phyloP scores from a whole-genome alignment of 176 grass and related monocot genomes.

The Cenchrus fungigraminus region DNA sequence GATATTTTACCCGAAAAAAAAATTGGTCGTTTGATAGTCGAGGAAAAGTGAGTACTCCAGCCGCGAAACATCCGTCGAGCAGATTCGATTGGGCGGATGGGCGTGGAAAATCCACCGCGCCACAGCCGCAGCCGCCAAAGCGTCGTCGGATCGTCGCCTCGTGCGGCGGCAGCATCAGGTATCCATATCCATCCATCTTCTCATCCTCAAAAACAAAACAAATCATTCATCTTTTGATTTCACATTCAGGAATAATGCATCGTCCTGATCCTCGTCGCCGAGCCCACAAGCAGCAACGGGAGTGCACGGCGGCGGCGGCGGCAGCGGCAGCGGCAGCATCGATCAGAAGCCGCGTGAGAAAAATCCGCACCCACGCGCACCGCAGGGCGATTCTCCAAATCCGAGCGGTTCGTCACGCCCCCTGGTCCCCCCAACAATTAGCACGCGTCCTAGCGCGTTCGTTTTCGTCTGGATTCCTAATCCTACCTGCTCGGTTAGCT shows the following conservation, averaged over 20 bases:
- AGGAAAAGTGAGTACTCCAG: too few species aligned
- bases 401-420: background rate
- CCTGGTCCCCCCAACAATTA: background rate
- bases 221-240: background rate
- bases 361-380: background rate
- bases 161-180: conserved; percentile 14
- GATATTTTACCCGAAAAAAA: too few species aligned
- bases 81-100: conserved; percentile 2
- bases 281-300: background rate
- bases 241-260: background rate
- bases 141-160: conserved; percentile 5
- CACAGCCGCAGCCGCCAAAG: background rate
- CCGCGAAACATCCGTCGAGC: background rate
- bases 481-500: conserved; percentile 6
- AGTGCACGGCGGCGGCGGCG: background rate
- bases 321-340: background rate
- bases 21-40: too few species aligned
- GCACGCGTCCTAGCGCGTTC: background rate
- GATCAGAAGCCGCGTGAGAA: background rate
- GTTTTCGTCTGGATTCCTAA: background rate
- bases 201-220: background rate
- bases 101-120: background rate
- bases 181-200: background rate
- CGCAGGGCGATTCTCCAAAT: background rate
- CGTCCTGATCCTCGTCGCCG: background rate